Conservation (phyloP, 2,329 filamentous ascomycete species). For the Alternaria sp. region DNA sequence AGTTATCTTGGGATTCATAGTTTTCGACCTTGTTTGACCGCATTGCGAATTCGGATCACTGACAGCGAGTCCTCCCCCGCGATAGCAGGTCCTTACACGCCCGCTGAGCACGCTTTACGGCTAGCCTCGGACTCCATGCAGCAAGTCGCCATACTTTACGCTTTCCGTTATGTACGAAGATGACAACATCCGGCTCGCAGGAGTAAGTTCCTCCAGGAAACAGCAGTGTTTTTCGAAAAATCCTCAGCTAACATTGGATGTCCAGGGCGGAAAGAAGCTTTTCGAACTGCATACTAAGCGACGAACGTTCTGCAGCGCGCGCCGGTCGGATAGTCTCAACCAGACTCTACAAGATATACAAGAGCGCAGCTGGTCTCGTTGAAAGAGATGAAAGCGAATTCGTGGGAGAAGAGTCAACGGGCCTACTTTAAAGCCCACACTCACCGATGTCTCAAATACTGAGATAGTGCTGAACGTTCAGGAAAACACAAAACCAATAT, state of each 20-base stretch:
- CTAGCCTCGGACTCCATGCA: slow-evolving; percentile 4
- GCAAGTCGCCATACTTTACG: slow-evolving; percentile 17
- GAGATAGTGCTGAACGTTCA: not conserved
- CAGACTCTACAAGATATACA: slow-evolving; percentile 24
- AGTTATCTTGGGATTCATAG: slow-evolving; percentile 28
- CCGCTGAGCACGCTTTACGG: slow-evolving; percentile 29
- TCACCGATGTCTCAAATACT: not conserved
- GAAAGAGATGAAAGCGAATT: slow-evolving; percentile 27
- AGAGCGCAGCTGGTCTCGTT: slow-evolving; percentile 11
- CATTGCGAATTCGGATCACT: not conserved
- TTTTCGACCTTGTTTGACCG: fast-evolving
- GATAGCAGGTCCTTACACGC: slow-evolving; percentile 10
- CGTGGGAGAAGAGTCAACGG: slow-evolving; percentile 6
- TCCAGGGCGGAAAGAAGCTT: slow-evolving; percentile 36
- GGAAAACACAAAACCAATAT: too few species aligned
- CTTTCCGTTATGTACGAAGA: slow-evolving; percentile 38
- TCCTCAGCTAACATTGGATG: not conserved
- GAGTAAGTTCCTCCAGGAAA: slow-evolving; percentile 19
- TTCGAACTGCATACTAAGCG: slow-evolving; percentile 35
- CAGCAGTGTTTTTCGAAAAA: not conserved
- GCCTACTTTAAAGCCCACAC: not conserved
- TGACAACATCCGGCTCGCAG: slow-evolving; percentile 36
- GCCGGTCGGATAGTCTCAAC: slow-evolving; percentile 31
- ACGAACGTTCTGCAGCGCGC: slow-evolving; percentile 34
- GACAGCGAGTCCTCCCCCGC: slow-evolving; percentile 9